Evolutionary conservation across 1,284 basidiomycete genomes (phyloP), one percentile per base, ranked within the genome.

Genomic region (Tilletia walkeri): DNA sequence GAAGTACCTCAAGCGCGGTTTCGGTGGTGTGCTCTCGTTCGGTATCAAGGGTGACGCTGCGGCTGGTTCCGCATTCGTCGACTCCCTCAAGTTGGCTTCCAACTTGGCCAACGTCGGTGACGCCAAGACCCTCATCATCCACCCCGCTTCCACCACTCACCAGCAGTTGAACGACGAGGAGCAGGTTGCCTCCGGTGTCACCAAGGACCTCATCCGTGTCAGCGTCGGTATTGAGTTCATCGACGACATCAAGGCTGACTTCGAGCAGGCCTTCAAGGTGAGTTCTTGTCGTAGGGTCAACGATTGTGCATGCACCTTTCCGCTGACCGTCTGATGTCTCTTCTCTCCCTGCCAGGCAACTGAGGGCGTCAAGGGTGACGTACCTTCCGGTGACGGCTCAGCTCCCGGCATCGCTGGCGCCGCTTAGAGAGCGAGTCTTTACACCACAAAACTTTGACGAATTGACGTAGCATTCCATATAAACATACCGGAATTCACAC

Each of bases 181-280:
- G 84, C 90, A 91, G 83, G 67, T 87, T 39, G 83, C 86, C 1
- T 87, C 90, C 1, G 93, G 93, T 39, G 92, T 94, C 16, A 91
- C 90, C 10, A 89, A 89, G 38, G 92, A 93, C 83, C 84, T 93
- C 67, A 91, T 94, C 78, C 88, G 91, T 73, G 89, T 93, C 80
- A 75, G 89, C 3, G 89, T 90, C 59, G 93, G 93, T n/a, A 92
- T 92, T 74, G 93, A 95, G 84, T 89, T 89, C 76, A 92, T 93
- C 78, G 87, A 87, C 69, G 83, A 82, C 68, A 83, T 80, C 81
- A 90, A 93, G 76, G 91, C 91, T 12, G 92, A 94, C 84, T 93
- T 94, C 81, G 89, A 90, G 73, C 87, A 88, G 71, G 89, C 89
- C 3, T 85, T 89, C 73, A 77, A 77, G 63, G 54, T 56, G 34